Base-by-base conservation (phyloP, 345 rosid genomes). In the Pistacia vera region DNA sequence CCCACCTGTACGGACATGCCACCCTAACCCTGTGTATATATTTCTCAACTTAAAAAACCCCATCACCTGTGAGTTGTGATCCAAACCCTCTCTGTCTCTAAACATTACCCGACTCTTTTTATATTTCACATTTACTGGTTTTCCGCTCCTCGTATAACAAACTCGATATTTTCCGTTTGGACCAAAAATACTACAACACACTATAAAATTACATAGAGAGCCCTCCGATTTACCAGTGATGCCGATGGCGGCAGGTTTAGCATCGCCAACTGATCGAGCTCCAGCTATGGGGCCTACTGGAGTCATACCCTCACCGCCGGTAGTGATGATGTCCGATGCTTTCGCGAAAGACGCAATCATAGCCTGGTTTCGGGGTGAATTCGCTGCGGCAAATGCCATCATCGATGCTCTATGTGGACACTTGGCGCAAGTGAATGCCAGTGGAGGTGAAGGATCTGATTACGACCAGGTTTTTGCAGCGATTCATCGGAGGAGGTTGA, bases 331-430 rank as follows among this genome's bases (percentile, higher is more conserved):
- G 20, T 33, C 87, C 0, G 93, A 92, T 59, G 77, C 91, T 4
- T 83, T 88, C 68, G 97, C 97, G 11, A 96, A 86, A 73, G 99
- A 96, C 78, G 91, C 97, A 71, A 85, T 90, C 71, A 87, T 92
- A 46, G 82, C 91, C 48, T 96, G 99, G 99, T 89, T 85, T 77
- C 88, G 95, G 0, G 91, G 98, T 0, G 99, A 96, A 88, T 96
- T 96, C 68, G 99, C 98, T 3, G 99, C 99, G 3, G 97, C 99
- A 11, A 96, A 96, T 72, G 97, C 97, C 57, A 93, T 96, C 54
- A 93, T 96, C 71, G 99, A 96, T 63, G 92, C 89, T 11, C 91
- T 96, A n/a, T 96, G 99, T 73, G 82, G 85, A 3, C 99, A 96
- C 89, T 83, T 95, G 6, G 82, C 88, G 61, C 79, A 83, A 80